Conservation (phyloP, 176 grass and related monocot genomes). For the Alloteropsis semialata region DNA sequence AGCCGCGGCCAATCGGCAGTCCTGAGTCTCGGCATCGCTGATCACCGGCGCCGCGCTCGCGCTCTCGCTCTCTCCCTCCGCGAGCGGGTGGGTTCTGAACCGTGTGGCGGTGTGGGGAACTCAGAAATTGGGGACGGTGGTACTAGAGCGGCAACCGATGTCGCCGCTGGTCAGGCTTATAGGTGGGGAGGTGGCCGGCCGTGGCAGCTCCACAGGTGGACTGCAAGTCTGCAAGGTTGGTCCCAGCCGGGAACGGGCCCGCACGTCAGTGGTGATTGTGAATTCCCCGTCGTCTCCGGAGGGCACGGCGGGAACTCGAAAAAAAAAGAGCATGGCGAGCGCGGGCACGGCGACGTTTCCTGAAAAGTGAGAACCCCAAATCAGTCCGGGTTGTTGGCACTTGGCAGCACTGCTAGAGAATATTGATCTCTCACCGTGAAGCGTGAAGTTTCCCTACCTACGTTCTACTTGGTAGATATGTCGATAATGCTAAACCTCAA, state of each 20-base stretch:
- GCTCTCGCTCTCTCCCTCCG: background rate
- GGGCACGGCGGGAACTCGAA: background rate
- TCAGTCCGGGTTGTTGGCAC: no score
- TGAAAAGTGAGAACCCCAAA: no score
- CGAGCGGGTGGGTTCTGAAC: background rate
- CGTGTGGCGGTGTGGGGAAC: background rate
- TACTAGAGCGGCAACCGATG: no score
- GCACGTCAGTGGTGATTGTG: background rate
- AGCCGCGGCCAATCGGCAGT: slow-evolving; percentile 30
- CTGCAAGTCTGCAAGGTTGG: background rate
- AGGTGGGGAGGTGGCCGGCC: no score
- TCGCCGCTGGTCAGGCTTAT: no score
- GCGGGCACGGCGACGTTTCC: no score
- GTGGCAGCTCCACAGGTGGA: no score
- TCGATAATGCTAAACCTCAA: no score
- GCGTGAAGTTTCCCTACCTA: no score
- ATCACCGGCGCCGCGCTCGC: background rate
- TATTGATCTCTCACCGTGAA: no score
- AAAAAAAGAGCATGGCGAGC: background rate
- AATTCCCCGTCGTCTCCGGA: background rate
- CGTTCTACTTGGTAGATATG: no score
- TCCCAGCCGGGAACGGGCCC: background rate
- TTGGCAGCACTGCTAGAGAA: no score
- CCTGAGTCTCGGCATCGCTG: slow-evolving; percentile 15
- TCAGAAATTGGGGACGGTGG: background rate